Percentiles rank a stretch among this genome's conserved stretches.
These are phyloP conservation scores for Fraxinus nigra DNA, from an alignment of 305 asterid genomes.

Conservation along the genomic window DNA sequence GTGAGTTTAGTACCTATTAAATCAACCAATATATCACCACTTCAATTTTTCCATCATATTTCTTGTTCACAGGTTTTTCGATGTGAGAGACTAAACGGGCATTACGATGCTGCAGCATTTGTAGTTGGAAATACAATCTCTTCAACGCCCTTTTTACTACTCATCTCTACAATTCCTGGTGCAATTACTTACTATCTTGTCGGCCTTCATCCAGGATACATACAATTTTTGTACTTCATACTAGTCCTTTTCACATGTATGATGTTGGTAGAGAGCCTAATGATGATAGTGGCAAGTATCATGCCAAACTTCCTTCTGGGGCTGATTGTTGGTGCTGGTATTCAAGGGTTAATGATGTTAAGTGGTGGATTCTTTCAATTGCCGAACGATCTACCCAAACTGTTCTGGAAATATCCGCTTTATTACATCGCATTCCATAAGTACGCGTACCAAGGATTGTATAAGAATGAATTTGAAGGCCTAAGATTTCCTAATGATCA, in stretches of 20 bases:
- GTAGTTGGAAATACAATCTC: constrained; percentile 56
- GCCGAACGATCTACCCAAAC: constrained; percentile 48
- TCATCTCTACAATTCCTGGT: constrained; percentile 48
- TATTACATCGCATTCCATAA: constrained; percentile 51
- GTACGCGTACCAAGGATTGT: constrained; percentile 58
- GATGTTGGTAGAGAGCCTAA: constrained; percentile 62
- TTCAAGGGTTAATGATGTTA: constrained; percentile 61
- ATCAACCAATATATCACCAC: neutral
- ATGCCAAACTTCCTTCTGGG: constrained; percentile 65
- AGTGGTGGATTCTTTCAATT: constrained; percentile 61
- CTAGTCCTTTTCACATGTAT: constrained; percentile 46
- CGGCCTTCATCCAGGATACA: constrained; percentile 36
- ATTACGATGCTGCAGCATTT: constrained; percentile 52
- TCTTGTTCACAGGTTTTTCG: constrained; percentile 40
- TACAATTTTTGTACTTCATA: constrained; percentile 36
- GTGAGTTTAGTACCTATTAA: constrained; percentile 21
- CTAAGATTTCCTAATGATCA: constrained; percentile 12
- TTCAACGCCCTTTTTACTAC: constrained; percentile 47
- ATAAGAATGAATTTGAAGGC: constrained; percentile 55
- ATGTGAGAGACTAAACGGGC: constrained; percentile 61
- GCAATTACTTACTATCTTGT: constrained; percentile 49
- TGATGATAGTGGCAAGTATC: constrained; percentile 61
- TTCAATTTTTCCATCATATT: neutral
- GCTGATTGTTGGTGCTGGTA: constrained; percentile 50
- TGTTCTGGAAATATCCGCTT: constrained; percentile 67